Conservation (phyloP, 2,329 filamentous ascomycete species). For the Graphilbum fragrans region DNA sequence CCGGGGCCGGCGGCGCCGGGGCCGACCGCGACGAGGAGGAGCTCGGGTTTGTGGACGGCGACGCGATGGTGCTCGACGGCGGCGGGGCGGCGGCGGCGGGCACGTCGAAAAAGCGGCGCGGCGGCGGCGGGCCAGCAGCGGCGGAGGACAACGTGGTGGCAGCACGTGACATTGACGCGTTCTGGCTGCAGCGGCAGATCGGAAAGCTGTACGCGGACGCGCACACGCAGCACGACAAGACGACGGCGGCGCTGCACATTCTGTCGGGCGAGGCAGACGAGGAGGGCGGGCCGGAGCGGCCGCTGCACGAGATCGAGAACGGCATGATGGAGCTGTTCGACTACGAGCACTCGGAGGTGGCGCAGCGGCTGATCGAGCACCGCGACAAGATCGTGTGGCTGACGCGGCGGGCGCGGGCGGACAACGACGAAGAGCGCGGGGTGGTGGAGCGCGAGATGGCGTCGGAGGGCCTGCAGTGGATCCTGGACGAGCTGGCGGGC, state of each 20-base stretch:
- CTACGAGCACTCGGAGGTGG: slow-evolving; percentile 88
- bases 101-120: slow-evolving; percentile 36
- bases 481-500: slow-evolving; percentile 78
- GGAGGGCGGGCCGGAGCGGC: slow-evolving; percentile 65
- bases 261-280: slow-evolving; percentile 64
- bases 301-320: slow-evolving; percentile 89
- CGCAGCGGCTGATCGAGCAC: slow-evolving; percentile 83
- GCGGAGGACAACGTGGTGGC: slow-evolving; percentile 52
- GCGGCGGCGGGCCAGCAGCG: slow-evolving; percentile 30
- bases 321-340: slow-evolving; percentile 98
- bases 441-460: slow-evolving; percentile 84
- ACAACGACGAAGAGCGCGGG: slow-evolving; percentile 62
- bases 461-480: slow-evolving; percentile 73
- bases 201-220: slow-evolving; percentile 81
- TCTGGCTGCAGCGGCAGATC: slow-evolving; percentile 91
- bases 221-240: slow-evolving; percentile 88
- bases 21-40: slow-evolving; percentile 36
- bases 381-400: slow-evolving; percentile 93
- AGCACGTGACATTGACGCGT: slow-evolving; percentile 88
- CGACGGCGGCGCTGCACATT: slow-evolving; percentile 69
- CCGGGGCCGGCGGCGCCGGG: slow-evolving; percentile 35
- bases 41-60: slow-evolving; percentile 42
- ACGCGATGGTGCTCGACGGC: slow-evolving; percentile 70
- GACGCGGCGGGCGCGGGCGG: slow-evolving; percentile 72
- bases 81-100: slow-evolving; percentile 33